Evolutionary conservation across 805 yeast genomes (phyloP).

Genomic region (Soucietia sequanensis): DNA sequence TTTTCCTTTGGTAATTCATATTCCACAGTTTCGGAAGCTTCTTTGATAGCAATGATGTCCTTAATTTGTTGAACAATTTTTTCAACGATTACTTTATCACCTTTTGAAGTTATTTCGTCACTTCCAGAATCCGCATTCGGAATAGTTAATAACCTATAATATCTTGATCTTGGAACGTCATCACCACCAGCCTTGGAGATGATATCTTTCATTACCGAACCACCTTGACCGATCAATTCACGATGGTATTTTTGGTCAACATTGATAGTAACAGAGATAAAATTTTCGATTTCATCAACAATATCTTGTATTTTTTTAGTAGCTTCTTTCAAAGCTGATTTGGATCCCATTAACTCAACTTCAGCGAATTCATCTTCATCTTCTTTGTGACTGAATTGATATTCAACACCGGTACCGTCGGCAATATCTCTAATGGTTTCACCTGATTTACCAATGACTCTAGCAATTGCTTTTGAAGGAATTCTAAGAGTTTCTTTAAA

Average conservation of each 20-base stretch:
- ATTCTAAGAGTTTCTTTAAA: conserved; percentile 60
- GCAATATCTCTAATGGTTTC: conserved; percentile 78
- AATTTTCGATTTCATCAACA: conserved; percentile 64
- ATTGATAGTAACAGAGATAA: conserved; percentile 52
- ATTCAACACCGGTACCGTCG: conserved; percentile 63
- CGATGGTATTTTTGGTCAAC: conserved; percentile 77
- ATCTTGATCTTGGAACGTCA: conserved; percentile 38
- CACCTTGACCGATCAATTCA: conserved; percentile 75
- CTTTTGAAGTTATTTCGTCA: conserved; percentile 60
- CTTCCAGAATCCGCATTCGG: conserved; percentile 69
- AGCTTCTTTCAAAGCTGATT: conserved; percentile 72
- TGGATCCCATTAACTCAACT: conserved; percentile 75
- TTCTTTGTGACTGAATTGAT: conserved; percentile 43
- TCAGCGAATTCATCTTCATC: conserved; percentile 51
- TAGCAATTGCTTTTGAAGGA: conserved; percentile 72
- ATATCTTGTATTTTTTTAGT: conserved; percentile 58
- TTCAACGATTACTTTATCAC: conserved; percentile 72
- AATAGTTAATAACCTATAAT: conserved; percentile 58
- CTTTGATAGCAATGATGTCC: conserved; percentile 60
- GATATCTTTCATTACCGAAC: conserved; percentile 70
- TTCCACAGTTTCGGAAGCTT: conserved; percentile 53
- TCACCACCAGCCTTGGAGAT: conserved; percentile 75
- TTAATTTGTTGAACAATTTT: conserved; percentile 63
- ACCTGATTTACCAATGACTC: conserved; percentile 89
- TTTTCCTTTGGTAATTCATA: conserved; percentile 66